Conservation (phyloP, 768 basidiomycete genomes). For the Kwoniella dendrophila region DNA sequence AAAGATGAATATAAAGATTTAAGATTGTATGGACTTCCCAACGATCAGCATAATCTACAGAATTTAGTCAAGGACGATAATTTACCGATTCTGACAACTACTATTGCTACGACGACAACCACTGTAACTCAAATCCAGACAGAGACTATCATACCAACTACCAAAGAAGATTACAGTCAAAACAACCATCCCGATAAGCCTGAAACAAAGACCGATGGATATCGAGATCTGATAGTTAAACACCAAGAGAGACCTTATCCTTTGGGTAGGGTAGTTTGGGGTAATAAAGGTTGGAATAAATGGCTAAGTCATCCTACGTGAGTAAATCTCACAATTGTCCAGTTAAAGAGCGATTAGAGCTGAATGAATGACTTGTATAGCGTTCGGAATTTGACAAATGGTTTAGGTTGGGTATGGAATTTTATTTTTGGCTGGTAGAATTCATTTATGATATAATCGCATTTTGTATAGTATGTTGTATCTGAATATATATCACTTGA, state of each 20-base stretch:
- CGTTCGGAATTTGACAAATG: no score
- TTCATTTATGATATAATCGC: no score
- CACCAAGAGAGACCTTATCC: background rate
- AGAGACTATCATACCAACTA: background rate
- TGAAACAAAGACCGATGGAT: background rate
- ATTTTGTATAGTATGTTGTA: no score
- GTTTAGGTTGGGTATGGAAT: no score
- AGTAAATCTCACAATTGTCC: conserved; percentile 7
- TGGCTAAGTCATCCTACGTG: conserved; percentile 39
- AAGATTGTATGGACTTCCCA: conserved; percentile 23
- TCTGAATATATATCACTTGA: no score
- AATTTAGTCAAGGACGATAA: background rate
- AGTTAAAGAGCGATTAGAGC: no score
- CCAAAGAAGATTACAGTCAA: no score
- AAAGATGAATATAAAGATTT: conserved; percentile 42
- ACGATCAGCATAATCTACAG: background rate
- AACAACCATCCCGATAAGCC: no score
- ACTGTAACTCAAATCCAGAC: background rate
- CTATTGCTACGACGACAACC: background rate
- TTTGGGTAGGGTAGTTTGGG: conserved; percentile 33
- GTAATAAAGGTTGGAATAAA: conserved; percentile 20
- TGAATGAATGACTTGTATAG: no score
- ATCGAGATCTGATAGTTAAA: background rate
- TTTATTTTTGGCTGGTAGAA: no score
- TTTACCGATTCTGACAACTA: background rate